Conservation (phyloP, 2,329 filamentous ascomycete genomes). For the Talaromyces sp. region DNA sequence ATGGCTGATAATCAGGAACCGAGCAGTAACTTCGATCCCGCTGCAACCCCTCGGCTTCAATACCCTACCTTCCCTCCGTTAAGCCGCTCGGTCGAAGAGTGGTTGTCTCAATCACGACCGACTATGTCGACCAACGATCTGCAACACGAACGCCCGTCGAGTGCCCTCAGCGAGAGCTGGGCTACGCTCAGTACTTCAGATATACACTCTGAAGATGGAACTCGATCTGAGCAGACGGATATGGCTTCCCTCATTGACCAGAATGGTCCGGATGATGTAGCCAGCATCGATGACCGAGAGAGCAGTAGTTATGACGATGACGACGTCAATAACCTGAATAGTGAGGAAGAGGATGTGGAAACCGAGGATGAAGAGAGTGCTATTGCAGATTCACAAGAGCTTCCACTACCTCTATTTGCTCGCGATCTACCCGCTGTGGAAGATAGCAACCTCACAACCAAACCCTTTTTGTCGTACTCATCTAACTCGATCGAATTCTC, state of each 20-base stretch:
- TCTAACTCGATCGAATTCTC: constrained; percentile 39
- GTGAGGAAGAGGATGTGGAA: constrained; percentile 30
- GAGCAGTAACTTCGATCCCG: constrained; percentile 25
- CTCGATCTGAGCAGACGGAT: constrained; percentile 42
- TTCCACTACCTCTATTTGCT: constrained; percentile 27
- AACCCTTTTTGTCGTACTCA: constrained; percentile 28
- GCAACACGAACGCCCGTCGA: constrained; percentile 23
- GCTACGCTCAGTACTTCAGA: constrained; percentile 42
- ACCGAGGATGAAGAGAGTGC: constrained; percentile 31
- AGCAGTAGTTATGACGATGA: constrained; percentile 33
- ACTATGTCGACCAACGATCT: constrained; percentile 34
- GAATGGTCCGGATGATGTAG: constrained; percentile 40
- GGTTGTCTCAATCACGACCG: constrained; percentile 39
- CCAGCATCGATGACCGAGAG: constrained; percentile 39
- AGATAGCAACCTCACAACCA: constrained; percentile 33
- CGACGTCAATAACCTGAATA: constrained; percentile 34
- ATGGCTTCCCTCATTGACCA: constrained; percentile 40
- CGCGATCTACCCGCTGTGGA: constrained; percentile 26
- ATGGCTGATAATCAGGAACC: constrained; percentile 38
- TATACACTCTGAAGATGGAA: constrained; percentile 41
- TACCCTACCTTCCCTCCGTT: constrained; percentile 40
- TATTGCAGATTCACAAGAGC: constrained; percentile 26
- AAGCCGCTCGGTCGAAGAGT: constrained; percentile 37
- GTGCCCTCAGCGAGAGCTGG: constrained; percentile 43
- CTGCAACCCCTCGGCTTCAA: constrained; percentile 29